phyloP scores from a whole-genome alignment of 257 asterid genomes.

The Gentiana macrophylla region DNA sequence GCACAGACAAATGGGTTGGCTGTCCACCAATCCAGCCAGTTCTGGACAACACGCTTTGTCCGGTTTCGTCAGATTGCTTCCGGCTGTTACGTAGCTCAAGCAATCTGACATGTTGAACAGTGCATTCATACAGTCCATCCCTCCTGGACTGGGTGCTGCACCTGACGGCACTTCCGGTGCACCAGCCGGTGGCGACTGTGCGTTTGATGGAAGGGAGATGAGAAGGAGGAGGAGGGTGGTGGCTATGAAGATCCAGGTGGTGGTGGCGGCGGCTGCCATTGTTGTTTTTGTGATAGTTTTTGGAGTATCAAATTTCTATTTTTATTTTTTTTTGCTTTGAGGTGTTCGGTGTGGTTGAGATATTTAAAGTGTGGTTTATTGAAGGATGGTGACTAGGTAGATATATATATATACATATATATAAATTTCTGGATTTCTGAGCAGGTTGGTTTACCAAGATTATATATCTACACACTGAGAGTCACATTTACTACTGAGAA shows the following conservation, averaged over 20 bases:
- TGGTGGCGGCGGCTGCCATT: conserved; percentile 2
- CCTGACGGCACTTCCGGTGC: conserved; percentile 8
- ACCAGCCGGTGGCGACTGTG: conserved; percentile 11
- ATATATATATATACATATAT: too few species aligned
- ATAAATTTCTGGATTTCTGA: too few species aligned
- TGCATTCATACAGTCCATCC: conserved; percentile 32
- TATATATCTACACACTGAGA: too few species aligned
- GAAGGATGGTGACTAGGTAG: too few species aligned
- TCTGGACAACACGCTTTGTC: conserved; percentile 62
- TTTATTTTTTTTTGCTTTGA: not conserved
- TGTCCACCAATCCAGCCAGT: conserved; percentile 34
- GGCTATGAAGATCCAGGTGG: not conserved
- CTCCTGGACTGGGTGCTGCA: conserved; percentile 22
- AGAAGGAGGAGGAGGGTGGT: not conserved
- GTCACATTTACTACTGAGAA: too few species aligned
- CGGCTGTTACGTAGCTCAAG: conserved; percentile 37
- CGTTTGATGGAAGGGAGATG: conserved; percentile 3
- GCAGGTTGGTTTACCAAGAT: too few species aligned
- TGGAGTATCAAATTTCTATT: too few species aligned
- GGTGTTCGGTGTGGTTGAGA: not conserved
- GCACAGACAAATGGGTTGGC: conserved; percentile 62
- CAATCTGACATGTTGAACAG: conserved; percentile 44
- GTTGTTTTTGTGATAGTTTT: not conserved
- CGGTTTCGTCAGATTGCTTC: conserved; percentile 56
- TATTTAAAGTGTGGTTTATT: not conserved